phyloP scores from a whole-genome alignment of 2,329 filamentous ascomycete genomes.

The Cordyceps tenuipes region DNA sequence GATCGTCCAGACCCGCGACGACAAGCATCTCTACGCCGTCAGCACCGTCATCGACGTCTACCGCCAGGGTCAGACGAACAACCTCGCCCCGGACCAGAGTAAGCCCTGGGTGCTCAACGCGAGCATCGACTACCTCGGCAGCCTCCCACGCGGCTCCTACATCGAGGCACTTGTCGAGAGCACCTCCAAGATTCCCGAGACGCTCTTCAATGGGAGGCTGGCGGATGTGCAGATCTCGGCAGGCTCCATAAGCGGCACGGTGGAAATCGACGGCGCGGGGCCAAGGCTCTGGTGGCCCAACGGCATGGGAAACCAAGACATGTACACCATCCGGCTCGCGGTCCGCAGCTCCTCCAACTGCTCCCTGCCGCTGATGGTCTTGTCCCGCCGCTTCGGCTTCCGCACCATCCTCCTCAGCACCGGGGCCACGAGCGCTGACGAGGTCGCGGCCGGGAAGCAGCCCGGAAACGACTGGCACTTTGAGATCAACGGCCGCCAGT shows the following conservation, averaged over 20 bases:
- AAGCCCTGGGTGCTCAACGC: conserved; percentile 53
- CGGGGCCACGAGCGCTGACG: conserved; percentile 42
- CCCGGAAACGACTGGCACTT: conserved; percentile 47
- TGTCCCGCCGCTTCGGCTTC: conserved; percentile 49
- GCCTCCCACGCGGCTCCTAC: conserved; percentile 31
- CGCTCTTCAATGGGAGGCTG: conserved; percentile 20
- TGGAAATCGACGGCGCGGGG: conserved; percentile 30
- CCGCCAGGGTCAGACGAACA: conserved; percentile 48
- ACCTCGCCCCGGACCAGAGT: conserved; percentile 47
- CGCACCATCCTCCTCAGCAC: conserved; percentile 54
- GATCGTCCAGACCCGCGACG: conserved; percentile 39
- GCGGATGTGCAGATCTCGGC: conserved; percentile 31
- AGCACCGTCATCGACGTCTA: conserved; percentile 53
- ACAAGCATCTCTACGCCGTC: conserved; percentile 29
- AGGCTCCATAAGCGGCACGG: conserved; percentile 40
- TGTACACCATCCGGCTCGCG: conserved; percentile 48
- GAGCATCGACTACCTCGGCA: conserved; percentile 49
- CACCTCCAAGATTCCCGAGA: conserved; percentile 21
- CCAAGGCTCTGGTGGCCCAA: conserved; percentile 55
- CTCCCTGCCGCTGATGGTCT: conserved; percentile 25
- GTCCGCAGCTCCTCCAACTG: not conserved
- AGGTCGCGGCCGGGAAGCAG: conserved; percentile 42
- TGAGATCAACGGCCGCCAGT: conserved; percentile 54
- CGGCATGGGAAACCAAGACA: conserved; percentile 45
- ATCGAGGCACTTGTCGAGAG: conserved; percentile 37